Evolutionary conservation across 2,329 filamentous ascomycete genomes (phyloP).

Genomic region (Phyllosticta citrichinensis): DNA sequence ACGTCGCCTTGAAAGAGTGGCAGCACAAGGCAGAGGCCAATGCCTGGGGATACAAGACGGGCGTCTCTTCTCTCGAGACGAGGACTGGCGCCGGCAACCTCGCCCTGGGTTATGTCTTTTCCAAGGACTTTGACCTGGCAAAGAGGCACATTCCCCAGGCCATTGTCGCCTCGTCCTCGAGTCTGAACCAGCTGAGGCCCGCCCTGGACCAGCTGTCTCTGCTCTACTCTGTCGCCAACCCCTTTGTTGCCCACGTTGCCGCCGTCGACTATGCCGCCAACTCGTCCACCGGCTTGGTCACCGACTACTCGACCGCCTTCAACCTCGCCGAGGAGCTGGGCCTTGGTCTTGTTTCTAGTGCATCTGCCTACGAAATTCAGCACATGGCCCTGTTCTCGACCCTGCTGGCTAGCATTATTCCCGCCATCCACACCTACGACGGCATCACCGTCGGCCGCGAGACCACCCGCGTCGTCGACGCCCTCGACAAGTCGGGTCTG

Average conservation of each 20-base stretch:
- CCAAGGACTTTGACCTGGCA: constrained; percentile 84
- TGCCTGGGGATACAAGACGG: constrained; percentile 68
- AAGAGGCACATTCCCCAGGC: constrained; percentile 89
- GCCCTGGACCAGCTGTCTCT: constrained; percentile 85
- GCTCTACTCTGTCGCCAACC: constrained; percentile 83
- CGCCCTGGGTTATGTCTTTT: constrained; percentile 94
- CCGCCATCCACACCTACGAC: constrained; percentile 83
- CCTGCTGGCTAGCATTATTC: constrained; percentile 64
- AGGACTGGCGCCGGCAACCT: constrained; percentile 81
- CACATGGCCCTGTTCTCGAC: constrained; percentile 91
- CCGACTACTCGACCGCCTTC: constrained; percentile 77
- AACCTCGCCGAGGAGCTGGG: constrained; percentile 82
- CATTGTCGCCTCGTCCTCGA: constrained; percentile 76
- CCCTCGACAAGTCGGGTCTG: constrained; percentile 62
- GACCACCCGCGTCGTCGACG: constrained; percentile 71
- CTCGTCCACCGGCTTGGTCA: constrained; percentile 60
- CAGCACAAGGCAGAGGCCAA: constrained; percentile 60
- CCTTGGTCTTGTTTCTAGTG: constrained; percentile 73
- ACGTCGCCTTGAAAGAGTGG: constrained; percentile 75
- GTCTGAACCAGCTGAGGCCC: constrained; percentile 68
- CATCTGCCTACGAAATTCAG: constrained; percentile 82
- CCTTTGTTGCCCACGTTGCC: constrained; percentile 84
- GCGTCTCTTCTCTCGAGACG: constrained; percentile 73
- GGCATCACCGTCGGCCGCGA: constrained; percentile 75
- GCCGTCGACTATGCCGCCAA: constrained; percentile 72